A percentile compares a stretch with the other conserved stretches of the same genome.
Conservation (phyloP, 163 green algal species). For the Scenedesmus sp. region DNA sequence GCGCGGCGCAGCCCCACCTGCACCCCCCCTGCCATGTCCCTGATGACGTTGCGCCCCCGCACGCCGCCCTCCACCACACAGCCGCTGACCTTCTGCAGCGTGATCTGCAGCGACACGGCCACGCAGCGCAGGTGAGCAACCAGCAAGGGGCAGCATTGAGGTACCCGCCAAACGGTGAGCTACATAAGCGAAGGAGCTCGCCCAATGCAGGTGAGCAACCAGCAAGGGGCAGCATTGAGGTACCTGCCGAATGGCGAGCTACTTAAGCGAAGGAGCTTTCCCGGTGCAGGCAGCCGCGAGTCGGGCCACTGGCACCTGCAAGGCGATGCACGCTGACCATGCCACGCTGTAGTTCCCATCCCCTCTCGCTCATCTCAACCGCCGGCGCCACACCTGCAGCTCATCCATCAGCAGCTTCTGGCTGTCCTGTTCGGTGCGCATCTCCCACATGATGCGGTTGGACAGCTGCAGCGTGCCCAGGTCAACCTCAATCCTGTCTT, state of each 20-base stretch:
- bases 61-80: slow-evolving; percentile 46
- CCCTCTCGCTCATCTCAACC: neutral
- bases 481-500: slow-evolving; percentile 73
- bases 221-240: neutral
- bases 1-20: slow-evolving; percentile 41
- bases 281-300: neutral
- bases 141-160: neutral
- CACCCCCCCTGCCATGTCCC: slow-evolving; percentile 74
- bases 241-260: no score
- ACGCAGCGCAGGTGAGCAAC: neutral
- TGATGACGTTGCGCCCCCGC: slow-evolving; percentile 79
- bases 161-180: no score
- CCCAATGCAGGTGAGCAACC: neutral
- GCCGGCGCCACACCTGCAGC: slow-evolving; percentile 47
- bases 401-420: slow-evolving; percentile 67
- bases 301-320: neutral
- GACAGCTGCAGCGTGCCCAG: slow-evolving; percentile 77
- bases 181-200: neutral
- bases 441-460: slow-evolving; percentile 71
- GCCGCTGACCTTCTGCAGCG: slow-evolving; percentile 56
- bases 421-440: slow-evolving; percentile 32
- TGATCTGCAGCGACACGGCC: slow-evolving; percentile 32
- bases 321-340: neutral
- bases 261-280: neutral
- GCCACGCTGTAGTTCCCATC: neutral